phyloP scores from a whole-genome alignment of 495 filamentous ascomycete genomes.

The Terfezia boudieri region DNA sequence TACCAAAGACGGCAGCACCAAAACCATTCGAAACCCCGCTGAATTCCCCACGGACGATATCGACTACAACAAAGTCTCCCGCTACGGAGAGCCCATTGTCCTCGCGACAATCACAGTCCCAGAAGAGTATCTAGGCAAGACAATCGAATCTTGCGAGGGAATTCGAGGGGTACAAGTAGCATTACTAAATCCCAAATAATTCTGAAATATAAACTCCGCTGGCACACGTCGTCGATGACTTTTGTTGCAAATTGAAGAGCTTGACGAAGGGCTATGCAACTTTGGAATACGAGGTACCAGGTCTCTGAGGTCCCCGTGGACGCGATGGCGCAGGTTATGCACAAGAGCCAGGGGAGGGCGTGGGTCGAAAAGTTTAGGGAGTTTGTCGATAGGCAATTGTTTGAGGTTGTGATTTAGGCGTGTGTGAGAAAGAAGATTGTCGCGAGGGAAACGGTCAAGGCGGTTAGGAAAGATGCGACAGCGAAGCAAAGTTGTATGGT shows the following conservation, averaged over 20 bases:
- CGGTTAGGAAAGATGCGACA: slow-evolving; percentile 83
- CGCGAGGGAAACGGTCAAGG: slow-evolving; percentile 86
- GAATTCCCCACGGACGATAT: slow-evolving; percentile 60
- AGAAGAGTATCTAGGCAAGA: slow-evolving; percentile 77
- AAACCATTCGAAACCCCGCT: slow-evolving; percentile 61
- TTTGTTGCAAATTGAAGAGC: slow-evolving; percentile 91
- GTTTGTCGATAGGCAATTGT: slow-evolving; percentile 87
- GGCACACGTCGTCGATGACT: slow-evolving; percentile 76
- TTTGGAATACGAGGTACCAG: slow-evolving; percentile 41
- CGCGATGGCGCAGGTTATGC: slow-evolving; percentile 76
- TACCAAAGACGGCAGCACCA: slow-evolving; percentile 53
- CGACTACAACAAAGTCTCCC: slow-evolving; percentile 32
- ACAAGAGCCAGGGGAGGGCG: slow-evolving; percentile 53
- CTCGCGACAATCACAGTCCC: slow-evolving; percentile 71
- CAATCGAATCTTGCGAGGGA: slow-evolving; percentile 82
- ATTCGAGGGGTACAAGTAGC: slow-evolving; percentile 71
- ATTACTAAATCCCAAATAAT: slow-evolving; percentile 86
- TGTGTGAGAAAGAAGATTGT: slow-evolving; percentile 63
- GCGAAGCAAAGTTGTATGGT: slow-evolving; percentile 87
- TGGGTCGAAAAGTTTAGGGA: slow-evolving; percentile 97
- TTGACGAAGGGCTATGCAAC: slow-evolving; percentile 47
- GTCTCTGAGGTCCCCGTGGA: slow-evolving; percentile 66
- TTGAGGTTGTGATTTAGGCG: slow-evolving; percentile 89
- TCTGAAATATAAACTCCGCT: slow-evolving; percentile 70
- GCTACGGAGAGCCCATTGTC: slow-evolving; percentile 70